Percentiles rank a stretch among this genome's conserved stretches.
Evolutionary conservation across 1,284 basidiomycete genomes (phyloP).

Genomic region (Pseudozyma tsukubaensis): DNA sequence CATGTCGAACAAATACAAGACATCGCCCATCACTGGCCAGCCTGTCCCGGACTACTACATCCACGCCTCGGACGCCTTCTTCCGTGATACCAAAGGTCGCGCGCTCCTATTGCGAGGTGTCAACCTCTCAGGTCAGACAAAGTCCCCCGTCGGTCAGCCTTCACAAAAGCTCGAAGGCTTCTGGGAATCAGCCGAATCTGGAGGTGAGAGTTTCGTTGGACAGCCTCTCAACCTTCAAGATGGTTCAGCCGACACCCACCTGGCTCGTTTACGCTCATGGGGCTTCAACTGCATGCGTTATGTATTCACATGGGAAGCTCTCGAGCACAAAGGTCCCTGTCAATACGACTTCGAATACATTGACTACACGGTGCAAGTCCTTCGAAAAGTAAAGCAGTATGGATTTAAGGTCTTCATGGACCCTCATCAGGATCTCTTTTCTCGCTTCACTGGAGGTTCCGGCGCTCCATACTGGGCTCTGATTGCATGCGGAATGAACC

Average conservation of each 20-base stretch:
- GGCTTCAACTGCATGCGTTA: constrained; percentile 94
- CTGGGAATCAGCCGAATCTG: constrained; percentile 85
- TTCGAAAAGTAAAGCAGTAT: constrained; percentile 89
- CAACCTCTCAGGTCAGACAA: constrained; percentile 88
- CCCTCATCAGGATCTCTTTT: constrained; percentile 97
- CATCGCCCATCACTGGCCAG: constrained; percentile 44
- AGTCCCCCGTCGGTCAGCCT: constrained; percentile 80
- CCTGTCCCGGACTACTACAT: constrained; percentile 50
- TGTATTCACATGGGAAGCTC: constrained; percentile 91
- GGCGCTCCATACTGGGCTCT: constrained; percentile 97
- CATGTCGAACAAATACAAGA: constrained; percentile 14
- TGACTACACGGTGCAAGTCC: constrained; percentile 87
- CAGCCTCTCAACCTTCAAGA: constrained; percentile 82
- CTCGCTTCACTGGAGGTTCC: constrained; percentile 93
- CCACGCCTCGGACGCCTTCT: constrained; percentile 72
- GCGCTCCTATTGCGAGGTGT: constrained; percentile 88
- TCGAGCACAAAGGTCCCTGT: constrained; percentile 93
- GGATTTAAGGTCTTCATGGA: constrained; percentile 96
- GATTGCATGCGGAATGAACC: constrained; percentile 89
- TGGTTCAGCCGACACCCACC: constrained; percentile 86
- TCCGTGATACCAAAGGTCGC: constrained; percentile 85
- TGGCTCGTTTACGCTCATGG: constrained; percentile 86
- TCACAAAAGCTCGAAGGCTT: constrained; percentile 78
- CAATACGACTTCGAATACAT: constrained; percentile 92
- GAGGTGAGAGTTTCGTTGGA: constrained; percentile 79